These are phyloP conservation scores for Brassica juncea DNA, from an alignment of 345 rosid species.

Conservation along the genomic window DNA sequence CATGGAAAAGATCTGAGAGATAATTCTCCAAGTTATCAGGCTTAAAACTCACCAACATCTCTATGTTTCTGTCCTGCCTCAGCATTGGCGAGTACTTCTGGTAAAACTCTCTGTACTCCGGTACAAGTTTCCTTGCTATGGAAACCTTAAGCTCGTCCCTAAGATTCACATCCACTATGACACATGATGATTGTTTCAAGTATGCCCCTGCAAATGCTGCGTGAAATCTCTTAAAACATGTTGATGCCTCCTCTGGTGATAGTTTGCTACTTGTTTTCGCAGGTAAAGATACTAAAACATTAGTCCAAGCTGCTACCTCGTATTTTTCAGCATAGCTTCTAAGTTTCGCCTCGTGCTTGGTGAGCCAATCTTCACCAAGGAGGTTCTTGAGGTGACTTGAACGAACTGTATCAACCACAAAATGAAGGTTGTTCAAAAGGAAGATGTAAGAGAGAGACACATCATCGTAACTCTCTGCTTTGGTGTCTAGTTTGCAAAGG, in stretches of 20 bases:
- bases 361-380: constrained; percentile 74
- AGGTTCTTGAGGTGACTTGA: constrained; percentile 50
- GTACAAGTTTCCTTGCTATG: constrained; percentile 55
- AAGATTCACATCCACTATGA: constrained; percentile 51
- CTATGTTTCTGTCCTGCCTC: constrained; percentile 44
- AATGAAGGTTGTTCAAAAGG: constrained; percentile 70
- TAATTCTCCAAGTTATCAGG: constrained; percentile 64
- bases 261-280: constrained; percentile 21
- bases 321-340: constrained; percentile 56
- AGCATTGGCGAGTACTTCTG: constrained; percentile 29
- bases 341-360: constrained; percentile 51
- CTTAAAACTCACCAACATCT: constrained; percentile 41
- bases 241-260: constrained; percentile 46
- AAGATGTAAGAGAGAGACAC: constrained; percentile 67
- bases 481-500: constrained; percentile 74
- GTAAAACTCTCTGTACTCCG: constrained; percentile 57
- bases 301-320: constrained; percentile 65
- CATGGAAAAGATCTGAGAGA: constrained; percentile 67
- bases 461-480: constrained; percentile 62
- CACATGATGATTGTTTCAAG: constrained; percentile 56
- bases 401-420: constrained; percentile 51
- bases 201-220: constrained; percentile 65
- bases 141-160: constrained; percentile 69
- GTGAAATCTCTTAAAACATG: constrained; percentile 56
- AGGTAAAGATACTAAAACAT: constrained; percentile 55